A percentile compares a stretch with the other conserved stretches of the same genome.
These are phyloP conservation scores for Orbilia oligospora DNA, from an alignment of 2,329 filamentous ascomycete species.

Conservation along the genomic window DNA sequence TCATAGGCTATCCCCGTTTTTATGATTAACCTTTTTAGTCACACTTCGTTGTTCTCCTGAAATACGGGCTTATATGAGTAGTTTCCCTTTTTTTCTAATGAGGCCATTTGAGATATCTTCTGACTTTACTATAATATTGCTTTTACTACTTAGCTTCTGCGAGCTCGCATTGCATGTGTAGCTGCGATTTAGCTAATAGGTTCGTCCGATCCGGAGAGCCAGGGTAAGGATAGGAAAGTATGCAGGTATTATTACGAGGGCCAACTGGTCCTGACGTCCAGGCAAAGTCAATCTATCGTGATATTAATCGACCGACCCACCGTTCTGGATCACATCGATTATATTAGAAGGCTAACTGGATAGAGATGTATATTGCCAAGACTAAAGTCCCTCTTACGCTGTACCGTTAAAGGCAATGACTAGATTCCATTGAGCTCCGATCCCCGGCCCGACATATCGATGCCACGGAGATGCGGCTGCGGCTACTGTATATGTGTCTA, in stretches of 20 bases:
- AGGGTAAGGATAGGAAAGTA: background rate
- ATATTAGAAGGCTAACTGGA: background rate
- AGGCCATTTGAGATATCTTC: constrained; percentile 20
- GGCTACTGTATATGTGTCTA: background rate
- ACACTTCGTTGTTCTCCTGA: background rate
- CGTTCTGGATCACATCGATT: background rate
- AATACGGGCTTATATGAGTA: constrained; percentile 49
- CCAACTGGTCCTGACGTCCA: background rate
- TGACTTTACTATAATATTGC: constrained; percentile 23
- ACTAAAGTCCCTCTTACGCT: background rate
- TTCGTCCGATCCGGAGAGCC: constrained; percentile 14
- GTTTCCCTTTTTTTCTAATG: constrained; percentile 56
- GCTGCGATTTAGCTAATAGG: constrained; percentile 4
- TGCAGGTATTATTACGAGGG: background rate
- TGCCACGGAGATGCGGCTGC: constrained; percentile 1
- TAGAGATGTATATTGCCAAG: constrained; percentile 1
- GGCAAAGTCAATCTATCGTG: constrained; percentile 7
- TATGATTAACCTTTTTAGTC: constrained; percentile 24
- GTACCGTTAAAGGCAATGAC: background rate
- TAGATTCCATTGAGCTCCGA: background rate
- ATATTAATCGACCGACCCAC: background rate
- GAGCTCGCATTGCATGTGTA: constrained; percentile 15
- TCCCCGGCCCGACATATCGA: constrained; percentile 1
- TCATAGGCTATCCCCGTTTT: constrained; percentile 49
- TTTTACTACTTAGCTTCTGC: background rate